A percentile compares a stretch with the other conserved stretches of the same genome.
Evolutionary conservation across 305 asterid genomes (phyloP).

Genomic region (Rubia peregrina): DNA sequence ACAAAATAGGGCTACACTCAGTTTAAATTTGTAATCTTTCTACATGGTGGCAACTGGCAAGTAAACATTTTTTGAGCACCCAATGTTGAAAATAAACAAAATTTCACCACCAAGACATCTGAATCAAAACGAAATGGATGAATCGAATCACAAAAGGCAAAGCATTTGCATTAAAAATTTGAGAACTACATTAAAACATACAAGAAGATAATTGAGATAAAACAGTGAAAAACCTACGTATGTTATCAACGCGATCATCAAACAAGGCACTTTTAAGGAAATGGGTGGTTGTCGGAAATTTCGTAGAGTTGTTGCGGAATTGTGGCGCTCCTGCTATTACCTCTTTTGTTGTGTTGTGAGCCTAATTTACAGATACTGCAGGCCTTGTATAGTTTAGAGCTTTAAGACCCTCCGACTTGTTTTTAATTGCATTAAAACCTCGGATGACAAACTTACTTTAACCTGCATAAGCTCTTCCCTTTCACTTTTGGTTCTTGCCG

Average conservation of each 20-base stretch:
- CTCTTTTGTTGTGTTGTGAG: neutral
- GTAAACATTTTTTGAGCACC: slow-evolving; percentile 6
- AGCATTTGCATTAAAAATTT: neutral
- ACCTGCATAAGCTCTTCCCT: neutral
- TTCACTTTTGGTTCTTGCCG: no score
- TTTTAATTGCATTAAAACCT: neutral
- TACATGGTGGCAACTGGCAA: neutral
- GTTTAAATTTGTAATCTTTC: slow-evolving; percentile 3
- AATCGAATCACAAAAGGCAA: neutral
- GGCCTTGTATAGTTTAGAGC: neutral
- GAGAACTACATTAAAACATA: neutral
- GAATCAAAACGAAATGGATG: neutral
- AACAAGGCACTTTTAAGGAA: neutral
- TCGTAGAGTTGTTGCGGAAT: neutral
- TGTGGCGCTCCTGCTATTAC: neutral
- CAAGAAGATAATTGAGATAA: neutral
- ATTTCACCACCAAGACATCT: neutral
- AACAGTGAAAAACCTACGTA: neutral
- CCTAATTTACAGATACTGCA: neutral
- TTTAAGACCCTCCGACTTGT: neutral
- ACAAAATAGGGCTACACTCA: neutral
- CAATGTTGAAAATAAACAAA: neutral
- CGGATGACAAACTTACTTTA: neutral
- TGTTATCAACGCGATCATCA: neutral
- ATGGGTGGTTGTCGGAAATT: neutral